phyloP scores from a whole-genome alignment of 805 yeast genomes.

The Jamesozyma rosinii region DNA sequence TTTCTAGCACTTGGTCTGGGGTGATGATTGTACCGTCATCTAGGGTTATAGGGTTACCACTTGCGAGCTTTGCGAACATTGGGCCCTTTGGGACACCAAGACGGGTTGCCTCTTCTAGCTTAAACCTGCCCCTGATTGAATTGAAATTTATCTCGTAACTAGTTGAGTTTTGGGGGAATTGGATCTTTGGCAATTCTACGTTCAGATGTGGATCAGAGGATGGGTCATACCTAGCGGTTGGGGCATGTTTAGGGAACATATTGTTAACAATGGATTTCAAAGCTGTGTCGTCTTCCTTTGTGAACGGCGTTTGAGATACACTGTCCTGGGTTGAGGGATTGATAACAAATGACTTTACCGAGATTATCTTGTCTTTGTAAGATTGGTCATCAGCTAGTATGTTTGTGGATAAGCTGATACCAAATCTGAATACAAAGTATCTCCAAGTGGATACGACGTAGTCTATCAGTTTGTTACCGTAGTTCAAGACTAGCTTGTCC shows the following conservation, averaged over 20 bases:
- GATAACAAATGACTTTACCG: conserved; percentile 32
- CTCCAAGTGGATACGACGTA: conserved; percentile 76
- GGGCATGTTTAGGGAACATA: conserved; percentile 51
- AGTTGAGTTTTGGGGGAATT: conserved; percentile 28
- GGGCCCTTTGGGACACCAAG: conserved; percentile 64
- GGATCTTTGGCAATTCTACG: conserved; percentile 29
- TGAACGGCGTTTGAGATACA: background rate
- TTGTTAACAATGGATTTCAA: conserved; percentile 32
- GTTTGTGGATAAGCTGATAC: conserved; percentile 40
- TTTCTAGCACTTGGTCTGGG: conserved; percentile 68
- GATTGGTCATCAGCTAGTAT: conserved; percentile 16
- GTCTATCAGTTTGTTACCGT: conserved; percentile 40
- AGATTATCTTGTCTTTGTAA: conserved; percentile 32
- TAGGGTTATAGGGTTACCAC: conserved; percentile 48
- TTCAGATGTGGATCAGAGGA: conserved; percentile 31
- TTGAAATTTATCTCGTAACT: conserved; percentile 60
- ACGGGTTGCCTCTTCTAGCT: conserved; percentile 51
- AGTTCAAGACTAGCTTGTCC: conserved; percentile 44
- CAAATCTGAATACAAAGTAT: conserved; percentile 73
- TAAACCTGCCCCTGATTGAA: conserved; percentile 70
- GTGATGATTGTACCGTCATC: conserved; percentile 48
- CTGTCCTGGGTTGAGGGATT: background rate
- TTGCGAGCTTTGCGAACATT: conserved; percentile 47
- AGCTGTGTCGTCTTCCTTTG: conserved; percentile 7
- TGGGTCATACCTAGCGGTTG: conserved; percentile 31